Percentiles rank a stretch among this genome's conserved stretches.
Evolutionary conservation across 805 yeast genomes (phyloP).

Genomic region (Candida khao-thaluensis): DNA sequence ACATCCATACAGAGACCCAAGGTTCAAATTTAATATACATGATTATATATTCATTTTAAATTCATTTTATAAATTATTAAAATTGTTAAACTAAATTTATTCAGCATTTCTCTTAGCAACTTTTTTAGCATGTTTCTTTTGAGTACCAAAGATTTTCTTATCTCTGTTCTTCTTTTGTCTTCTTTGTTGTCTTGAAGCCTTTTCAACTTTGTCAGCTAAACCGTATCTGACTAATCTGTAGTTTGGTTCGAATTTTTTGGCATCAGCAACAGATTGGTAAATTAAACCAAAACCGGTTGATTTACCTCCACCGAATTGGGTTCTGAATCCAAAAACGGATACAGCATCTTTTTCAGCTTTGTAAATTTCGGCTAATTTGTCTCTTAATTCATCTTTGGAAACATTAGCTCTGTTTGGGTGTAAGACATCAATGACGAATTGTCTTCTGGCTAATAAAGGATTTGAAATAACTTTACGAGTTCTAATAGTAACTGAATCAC

Average conservation of each 20-base stretch:
- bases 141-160: constrained; percentile 98
- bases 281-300: constrained; percentile 99
- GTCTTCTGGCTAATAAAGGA: constrained; percentile 99
- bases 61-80: constrained; percentile 8
- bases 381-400: constrained; percentile 98
- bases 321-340: constrained; percentile 99
- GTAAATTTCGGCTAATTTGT: constrained; percentile 83
- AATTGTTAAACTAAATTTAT: constrained; percentile 35
- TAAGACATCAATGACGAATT: constrained; percentile 98
- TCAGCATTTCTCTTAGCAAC: constrained; percentile 89
- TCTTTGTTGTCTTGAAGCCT: constrained; percentile 99
- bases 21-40: constrained; percentile 10
- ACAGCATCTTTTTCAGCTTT: constrained; percentile 91
- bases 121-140: constrained; percentile 88
- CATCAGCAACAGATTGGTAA: constrained; percentile 96
- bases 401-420: constrained; percentile 99
- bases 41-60: constrained; percentile 11
- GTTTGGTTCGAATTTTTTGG: constrained; percentile 97
- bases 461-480: constrained; percentile 98
- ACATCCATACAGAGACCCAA: not conserved
- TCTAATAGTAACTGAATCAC: constrained; percentile 99
- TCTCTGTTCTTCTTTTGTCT: constrained; percentile 99
- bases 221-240: constrained; percentile 99
- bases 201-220: constrained; percentile 92
- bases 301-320: constrained; percentile 99